phyloP scores from a whole-genome alignment of 331 rosid genomes.

The Quercus lobata region DNA sequence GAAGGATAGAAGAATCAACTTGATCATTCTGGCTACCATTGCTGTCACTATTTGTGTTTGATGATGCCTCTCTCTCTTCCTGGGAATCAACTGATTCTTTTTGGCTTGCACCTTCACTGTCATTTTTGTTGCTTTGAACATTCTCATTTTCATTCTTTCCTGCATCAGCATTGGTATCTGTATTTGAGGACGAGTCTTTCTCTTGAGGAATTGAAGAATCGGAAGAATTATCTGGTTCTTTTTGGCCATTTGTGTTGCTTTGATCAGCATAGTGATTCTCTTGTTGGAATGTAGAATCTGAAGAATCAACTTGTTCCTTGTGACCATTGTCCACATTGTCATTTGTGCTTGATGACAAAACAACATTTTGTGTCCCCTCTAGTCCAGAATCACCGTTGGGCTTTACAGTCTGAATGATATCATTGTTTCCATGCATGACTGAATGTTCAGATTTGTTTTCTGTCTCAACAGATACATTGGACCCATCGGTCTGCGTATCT shows the following conservation, averaged over 20 bases:
- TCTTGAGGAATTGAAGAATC: slow-evolving; percentile 23
- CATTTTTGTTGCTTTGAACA: slow-evolving; percentile 33
- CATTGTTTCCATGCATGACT: neutral
- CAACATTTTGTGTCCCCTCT: slow-evolving; percentile 37
- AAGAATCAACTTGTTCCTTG: slow-evolving; percentile 43
- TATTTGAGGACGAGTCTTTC: slow-evolving; percentile 24
- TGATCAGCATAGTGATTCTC: slow-evolving; percentile 23
- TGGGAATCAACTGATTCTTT: slow-evolving; percentile 32
- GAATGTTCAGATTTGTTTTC: neutral
- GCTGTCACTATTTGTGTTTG: slow-evolving; percentile 16
- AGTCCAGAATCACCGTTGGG: slow-evolving; percentile 20
- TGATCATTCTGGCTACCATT: slow-evolving; percentile 29
- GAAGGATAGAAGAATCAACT: slow-evolving; percentile 30
- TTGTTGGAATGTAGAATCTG: slow-evolving; percentile 37
- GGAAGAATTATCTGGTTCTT: slow-evolving; percentile 24
- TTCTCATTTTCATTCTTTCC: slow-evolving; percentile 24
- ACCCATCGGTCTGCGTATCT: no score
- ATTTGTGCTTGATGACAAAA: slow-evolving; percentile 26
- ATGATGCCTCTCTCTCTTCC: slow-evolving; percentile 38
- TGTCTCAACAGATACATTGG: neutral
- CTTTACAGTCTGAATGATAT: slow-evolving; percentile 29
- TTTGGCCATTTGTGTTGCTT: slow-evolving; percentile 30
- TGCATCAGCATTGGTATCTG: slow-evolving; percentile 2
- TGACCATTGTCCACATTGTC: slow-evolving; percentile 31
- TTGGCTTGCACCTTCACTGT: slow-evolving; percentile 31